phyloP scores from a whole-genome alignment of 2,329 filamentous ascomycete species.

The Trichophyton equinum region DNA sequence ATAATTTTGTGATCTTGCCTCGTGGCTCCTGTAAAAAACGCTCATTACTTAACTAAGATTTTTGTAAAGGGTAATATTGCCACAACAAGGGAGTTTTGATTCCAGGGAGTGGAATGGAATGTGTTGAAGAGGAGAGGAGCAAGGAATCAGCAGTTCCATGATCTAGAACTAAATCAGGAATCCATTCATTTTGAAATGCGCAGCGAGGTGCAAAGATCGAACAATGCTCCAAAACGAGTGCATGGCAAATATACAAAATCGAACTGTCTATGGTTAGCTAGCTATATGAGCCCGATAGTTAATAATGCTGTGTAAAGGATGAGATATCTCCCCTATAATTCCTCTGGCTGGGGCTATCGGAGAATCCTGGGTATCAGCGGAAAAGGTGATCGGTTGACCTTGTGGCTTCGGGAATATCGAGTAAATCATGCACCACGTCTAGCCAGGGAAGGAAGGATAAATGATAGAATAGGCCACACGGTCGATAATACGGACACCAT shows the following conservation, averaged over 20 bases:
- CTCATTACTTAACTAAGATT: not conserved
- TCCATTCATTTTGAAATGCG: not conserved
- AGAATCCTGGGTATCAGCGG: not conserved
- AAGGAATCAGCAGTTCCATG: not conserved
- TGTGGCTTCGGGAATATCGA: not conserved
- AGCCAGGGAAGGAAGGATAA: not conserved
- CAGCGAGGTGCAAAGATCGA: not conserved
- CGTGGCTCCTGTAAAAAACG: not conserved
- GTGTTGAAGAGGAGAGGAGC: not conserved
- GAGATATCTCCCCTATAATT: not conserved
- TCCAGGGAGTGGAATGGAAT: not conserved
- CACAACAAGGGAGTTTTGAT: not conserved
- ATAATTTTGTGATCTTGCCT: not conserved
- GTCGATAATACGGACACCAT: not conserved
- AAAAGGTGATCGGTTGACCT: not conserved
- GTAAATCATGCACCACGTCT: not conserved
- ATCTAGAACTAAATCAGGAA: not conserved
- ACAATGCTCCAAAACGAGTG: not conserved
- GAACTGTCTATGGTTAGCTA: too few species aligned
- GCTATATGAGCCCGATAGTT: not conserved
- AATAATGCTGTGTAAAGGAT: not conserved
- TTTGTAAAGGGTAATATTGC: not conserved
- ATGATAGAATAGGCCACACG: not conserved
- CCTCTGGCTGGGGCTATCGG: not conserved
- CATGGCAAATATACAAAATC: not conserved